Evolutionary conservation across 129 eudicot genomes (phyloP).

Genomic region (Artemisia annua): DNA sequence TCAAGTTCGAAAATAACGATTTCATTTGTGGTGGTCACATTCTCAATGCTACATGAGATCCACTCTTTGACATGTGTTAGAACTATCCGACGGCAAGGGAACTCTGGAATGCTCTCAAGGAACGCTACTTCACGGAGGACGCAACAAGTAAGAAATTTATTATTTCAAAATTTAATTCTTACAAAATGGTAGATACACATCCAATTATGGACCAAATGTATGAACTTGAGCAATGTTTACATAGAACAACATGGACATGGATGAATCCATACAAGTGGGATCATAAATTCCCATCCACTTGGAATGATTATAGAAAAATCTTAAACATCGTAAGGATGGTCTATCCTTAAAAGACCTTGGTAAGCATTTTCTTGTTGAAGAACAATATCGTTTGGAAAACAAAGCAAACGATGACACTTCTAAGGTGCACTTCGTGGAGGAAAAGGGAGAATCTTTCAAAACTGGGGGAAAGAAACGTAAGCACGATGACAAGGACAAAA

Average conservation of each 20-base stretch:
- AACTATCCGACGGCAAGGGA: background rate
- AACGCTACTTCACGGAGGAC: background rate
- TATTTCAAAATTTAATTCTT: background rate
- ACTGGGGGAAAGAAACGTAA: too few relatives aligned
- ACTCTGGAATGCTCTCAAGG: background rate
- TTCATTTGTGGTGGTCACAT: background rate
- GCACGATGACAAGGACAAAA: too few relatives aligned
- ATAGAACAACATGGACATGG: too few relatives aligned
- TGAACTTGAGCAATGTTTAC: too few relatives aligned
- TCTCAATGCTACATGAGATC: background rate
- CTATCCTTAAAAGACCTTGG: background rate
- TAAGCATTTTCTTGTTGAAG: background rate
- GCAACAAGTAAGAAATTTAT: background rate
- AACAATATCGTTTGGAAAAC: background rate
- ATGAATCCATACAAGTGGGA: too few relatives aligned
- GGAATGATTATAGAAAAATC: constrained; percentile 7
- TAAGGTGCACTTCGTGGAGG: background rate
- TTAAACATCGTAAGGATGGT: background rate
- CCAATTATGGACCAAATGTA: too few relatives aligned
- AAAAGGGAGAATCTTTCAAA: too few relatives aligned
- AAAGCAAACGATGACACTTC: background rate
- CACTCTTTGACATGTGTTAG: background rate
- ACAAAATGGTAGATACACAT: background rate
- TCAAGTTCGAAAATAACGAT: background rate
- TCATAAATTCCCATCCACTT: too few relatives aligned